Conservation (phyloP, 768 basidiomycete species). For the Candolleomyces aberdarensis region DNA sequence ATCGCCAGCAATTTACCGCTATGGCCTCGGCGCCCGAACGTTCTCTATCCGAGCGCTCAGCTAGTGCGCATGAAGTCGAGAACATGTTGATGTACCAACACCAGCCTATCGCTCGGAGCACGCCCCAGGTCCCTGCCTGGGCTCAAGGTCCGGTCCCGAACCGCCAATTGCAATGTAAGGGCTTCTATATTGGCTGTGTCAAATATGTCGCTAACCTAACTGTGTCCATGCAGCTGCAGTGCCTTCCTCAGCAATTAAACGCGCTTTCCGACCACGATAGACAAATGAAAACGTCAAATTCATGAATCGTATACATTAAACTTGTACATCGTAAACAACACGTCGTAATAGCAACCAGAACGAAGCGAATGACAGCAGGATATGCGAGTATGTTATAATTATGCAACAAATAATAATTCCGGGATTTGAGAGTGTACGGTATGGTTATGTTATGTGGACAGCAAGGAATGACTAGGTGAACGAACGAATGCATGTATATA, state of each 20-base stretch:
- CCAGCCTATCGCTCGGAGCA: constrained; percentile 10
- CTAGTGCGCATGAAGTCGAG: constrained; percentile 74
- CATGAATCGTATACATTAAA: background rate
- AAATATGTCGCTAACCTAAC: too few species aligned
- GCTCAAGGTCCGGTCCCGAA: background rate
- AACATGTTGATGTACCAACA: constrained; percentile 44
- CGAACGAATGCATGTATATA: background rate
- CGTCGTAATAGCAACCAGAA: background rate
- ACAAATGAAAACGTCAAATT: background rate
- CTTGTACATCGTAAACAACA: background rate
- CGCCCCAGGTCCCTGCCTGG: background rate
- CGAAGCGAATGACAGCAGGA: background rate
- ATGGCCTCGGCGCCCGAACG: constrained; percentile 29
- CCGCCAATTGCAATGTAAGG: background rate
- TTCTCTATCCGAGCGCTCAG: constrained; percentile 58
- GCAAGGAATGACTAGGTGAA: background rate
- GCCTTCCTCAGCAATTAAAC: background rate
- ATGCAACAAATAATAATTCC: too few species aligned
- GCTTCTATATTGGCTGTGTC: too few species aligned
- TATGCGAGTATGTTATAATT: background rate
- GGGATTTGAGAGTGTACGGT: background rate
- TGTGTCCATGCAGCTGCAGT: background rate
- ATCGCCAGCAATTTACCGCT: constrained; percentile 48
- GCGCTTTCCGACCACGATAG: background rate
- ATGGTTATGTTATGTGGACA: constrained; percentile 12